A percentile compares a stretch with the other conserved stretches of the same genome.
Conservation (phyloP, 1,284 basidiomycete genomes). For the Malassezia nana region DNA sequence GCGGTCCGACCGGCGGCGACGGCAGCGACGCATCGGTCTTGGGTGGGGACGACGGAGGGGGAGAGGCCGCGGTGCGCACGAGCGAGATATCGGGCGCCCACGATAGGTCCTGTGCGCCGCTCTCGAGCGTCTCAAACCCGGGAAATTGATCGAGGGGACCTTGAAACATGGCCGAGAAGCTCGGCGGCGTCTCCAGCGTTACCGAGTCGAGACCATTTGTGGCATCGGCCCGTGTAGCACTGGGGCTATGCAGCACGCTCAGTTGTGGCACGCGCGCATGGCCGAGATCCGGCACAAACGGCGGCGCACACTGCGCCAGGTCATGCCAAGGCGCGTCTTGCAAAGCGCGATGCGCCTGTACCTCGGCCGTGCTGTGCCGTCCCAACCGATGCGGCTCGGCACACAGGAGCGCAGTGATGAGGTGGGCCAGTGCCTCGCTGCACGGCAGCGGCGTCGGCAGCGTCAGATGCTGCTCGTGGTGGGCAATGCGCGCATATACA, state of each 20-base stretch:
- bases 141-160: slow-evolving; percentile 40
- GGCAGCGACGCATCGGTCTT: too few species aligned
- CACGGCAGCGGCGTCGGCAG: slow-evolving; percentile 17
- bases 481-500: slow-evolving; percentile 39
- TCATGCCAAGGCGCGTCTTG: slow-evolving; percentile 31
- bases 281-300: slow-evolving; percentile 27
- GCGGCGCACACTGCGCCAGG: slow-evolving; percentile 24
- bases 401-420: slow-evolving; percentile 27
- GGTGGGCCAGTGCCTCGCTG: slow-evolving; percentile 18
- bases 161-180: slow-evolving; percentile 35
- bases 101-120: background rate
- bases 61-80: background rate
- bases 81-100: background rate
- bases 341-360: slow-evolving; percentile 31
- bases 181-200: slow-evolving; percentile 28
- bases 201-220: slow-evolving; percentile 7
- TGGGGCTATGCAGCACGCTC: slow-evolving; percentile 19
- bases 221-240: background rate
- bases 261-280: slow-evolving; percentile 7
- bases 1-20: slow-evolving; percentile 9
- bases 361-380: slow-evolving; percentile 20
- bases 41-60: background rate
- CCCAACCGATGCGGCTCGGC: slow-evolving; percentile 26
- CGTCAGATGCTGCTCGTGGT: slow-evolving; percentile 26
- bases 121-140: slow-evolving; percentile 28